Conservation (phyloP, 352 stramenopile species). For the Bremia lactucae region DNA sequence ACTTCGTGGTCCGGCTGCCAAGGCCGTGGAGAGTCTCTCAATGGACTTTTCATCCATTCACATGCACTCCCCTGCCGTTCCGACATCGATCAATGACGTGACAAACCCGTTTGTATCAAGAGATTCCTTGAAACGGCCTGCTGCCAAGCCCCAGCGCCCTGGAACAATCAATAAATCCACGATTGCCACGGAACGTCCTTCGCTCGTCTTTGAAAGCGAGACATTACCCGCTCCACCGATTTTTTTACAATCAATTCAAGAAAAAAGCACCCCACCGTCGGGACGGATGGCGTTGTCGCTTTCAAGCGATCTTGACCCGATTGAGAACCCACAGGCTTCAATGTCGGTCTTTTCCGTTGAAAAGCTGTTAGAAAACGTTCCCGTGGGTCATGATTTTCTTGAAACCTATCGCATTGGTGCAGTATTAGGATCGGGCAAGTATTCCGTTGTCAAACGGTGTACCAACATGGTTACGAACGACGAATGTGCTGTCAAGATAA, state of each 20-base stretch:
- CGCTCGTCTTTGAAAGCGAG: constrained; percentile 53
- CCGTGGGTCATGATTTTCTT: constrained; percentile 48
- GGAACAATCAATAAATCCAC: too few relatives aligned
- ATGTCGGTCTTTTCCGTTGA: constrained; percentile 56
- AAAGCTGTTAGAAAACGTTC: constrained; percentile 48
- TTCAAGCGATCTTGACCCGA: constrained; percentile 39
- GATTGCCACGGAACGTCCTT: constrained; percentile 24
- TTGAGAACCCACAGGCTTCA: constrained; percentile 34
- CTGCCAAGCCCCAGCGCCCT: constrained; percentile 8
- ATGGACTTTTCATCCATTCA: constrained; percentile 43
- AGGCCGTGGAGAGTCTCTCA: constrained; percentile 42
- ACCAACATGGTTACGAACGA: constrained; percentile 23
- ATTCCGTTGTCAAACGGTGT: constrained; percentile 65
- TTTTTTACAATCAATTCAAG: constrained; percentile 59
- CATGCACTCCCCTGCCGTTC: constrained; percentile 28
- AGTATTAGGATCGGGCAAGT: constrained; percentile 64
- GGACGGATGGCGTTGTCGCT: constrained; percentile 46
- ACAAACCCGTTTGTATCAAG: constrained; percentile 38
- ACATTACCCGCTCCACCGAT: constrained; percentile 31
- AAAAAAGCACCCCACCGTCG: constrained; percentile 41
- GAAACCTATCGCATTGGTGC: constrained; percentile 39
- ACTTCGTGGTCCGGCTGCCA: constrained; percentile 28
- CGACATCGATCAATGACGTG: constrained; percentile 8
- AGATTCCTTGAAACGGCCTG: constrained; percentile 33
- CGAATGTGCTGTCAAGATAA: constrained; percentile 66